phyloP scores from a whole-genome alignment of 441 rosid species.

The Croton setiger region DNA sequence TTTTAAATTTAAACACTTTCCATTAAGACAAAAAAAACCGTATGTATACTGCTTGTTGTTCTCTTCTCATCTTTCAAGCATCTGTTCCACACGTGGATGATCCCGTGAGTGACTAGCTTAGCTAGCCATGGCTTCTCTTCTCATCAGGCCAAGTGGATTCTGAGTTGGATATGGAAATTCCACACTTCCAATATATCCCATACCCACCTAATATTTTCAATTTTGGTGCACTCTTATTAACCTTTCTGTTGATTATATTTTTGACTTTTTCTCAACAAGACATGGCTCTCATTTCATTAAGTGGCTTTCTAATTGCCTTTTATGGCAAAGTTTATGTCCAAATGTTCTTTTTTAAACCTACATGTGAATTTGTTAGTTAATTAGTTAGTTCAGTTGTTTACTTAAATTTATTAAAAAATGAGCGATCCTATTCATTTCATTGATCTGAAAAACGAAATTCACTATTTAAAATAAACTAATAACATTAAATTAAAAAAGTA shows the following conservation, averaged over 20 bases:
- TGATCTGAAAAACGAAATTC: too few species aligned
- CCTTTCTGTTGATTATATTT: constrained; percentile 3
- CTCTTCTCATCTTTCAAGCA: not conserved
- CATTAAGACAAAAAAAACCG: not conserved
- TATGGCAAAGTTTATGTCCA: not conserved
- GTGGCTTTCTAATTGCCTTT: not conserved
- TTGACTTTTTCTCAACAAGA: constrained; percentile 15
- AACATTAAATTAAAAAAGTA: too few species aligned
- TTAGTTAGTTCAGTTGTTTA: constrained; percentile 10
- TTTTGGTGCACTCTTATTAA: constrained; percentile 22
- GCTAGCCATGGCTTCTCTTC: not conserved
- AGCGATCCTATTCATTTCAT: too few species aligned
- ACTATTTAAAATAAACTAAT: too few species aligned
- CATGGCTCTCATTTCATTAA: not conserved
- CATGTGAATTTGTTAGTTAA: not conserved
- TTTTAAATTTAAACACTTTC: not conserved
- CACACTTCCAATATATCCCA: constrained; percentile 20
- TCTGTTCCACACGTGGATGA: constrained; percentile 13
- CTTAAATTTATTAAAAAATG: too few species aligned
- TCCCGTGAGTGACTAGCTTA: not conserved
- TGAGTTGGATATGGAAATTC: constrained; percentile 18
- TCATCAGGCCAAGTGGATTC: constrained; percentile 25
- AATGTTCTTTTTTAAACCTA: not conserved
- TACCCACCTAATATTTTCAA: constrained; percentile 28
- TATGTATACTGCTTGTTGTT: not conserved